Conservation (phyloP, 202 grass and related monocot species). For the Dendrocalamus latiflorus region DNA sequence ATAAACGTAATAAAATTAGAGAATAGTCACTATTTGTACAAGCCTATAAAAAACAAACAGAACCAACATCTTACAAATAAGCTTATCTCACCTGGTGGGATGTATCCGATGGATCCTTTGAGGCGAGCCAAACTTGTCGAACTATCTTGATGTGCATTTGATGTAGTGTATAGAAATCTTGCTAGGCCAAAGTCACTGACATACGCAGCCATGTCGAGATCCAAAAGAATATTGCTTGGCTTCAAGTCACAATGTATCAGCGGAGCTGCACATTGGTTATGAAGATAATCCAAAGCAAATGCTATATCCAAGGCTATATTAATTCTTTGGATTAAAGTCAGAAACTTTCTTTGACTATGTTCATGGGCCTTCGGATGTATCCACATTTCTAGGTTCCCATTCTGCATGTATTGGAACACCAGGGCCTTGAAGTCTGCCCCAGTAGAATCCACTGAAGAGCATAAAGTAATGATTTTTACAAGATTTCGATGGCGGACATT, state of each 20-base stretch:
- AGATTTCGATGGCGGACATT: slow-evolving; percentile 39
- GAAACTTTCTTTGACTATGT: neutral
- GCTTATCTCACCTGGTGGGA: slow-evolving; percentile 53
- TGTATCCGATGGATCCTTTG: slow-evolving; percentile 70
- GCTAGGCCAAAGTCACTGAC: slow-evolving; percentile 50
- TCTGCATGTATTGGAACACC: slow-evolving; percentile 36
- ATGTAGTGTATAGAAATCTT: neutral
- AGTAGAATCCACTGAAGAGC: slow-evolving; percentile 33
- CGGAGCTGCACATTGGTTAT: slow-evolving; percentile 39
- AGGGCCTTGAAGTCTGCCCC: slow-evolving; percentile 49
- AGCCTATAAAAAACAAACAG: neutral
- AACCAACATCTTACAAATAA: neutral
- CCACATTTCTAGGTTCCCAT: slow-evolving; percentile 45
- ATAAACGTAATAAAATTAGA: neutral
- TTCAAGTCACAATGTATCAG: slow-evolving; percentile 62
- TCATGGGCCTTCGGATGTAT: slow-evolving; percentile 1
- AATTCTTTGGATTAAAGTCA: slow-evolving; percentile 39
- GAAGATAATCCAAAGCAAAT: slow-evolving; percentile 58
- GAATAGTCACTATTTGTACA: neutral
- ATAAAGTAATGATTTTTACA: slow-evolving; percentile 46
- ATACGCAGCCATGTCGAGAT: slow-evolving; percentile 37
- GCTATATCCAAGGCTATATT: slow-evolving; percentile 40
- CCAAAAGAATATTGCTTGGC: slow-evolving; percentile 67
- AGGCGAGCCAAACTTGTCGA: slow-evolving; percentile 29
- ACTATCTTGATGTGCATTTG: neutral